These are phyloP conservation scores for Leishmania braziliensis DNA, from an alignment of 208 protist species.

Conservation along the genomic window DNA sequence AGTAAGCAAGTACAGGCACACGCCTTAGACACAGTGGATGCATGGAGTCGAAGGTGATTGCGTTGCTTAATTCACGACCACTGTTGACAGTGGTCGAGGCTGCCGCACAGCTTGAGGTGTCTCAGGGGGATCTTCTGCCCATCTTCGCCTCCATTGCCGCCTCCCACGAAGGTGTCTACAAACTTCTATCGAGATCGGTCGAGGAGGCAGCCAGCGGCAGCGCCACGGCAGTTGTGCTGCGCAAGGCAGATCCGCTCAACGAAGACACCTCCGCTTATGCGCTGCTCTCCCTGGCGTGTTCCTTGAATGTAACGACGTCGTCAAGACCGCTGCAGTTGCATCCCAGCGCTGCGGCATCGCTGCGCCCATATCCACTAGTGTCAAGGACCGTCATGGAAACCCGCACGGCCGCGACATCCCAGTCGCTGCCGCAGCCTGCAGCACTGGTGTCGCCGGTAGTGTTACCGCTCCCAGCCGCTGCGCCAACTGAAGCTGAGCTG, in stretches of 20 bases:
- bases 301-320: conserved; percentile 5
- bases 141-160: conserved; percentile 12
- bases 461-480: background rate
- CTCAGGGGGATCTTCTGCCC: background rate
- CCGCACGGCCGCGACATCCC: background rate
- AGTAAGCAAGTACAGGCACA: background rate
- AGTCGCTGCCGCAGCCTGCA: background rate
- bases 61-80: conserved; percentile 13
- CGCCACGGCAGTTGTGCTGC: conserved; percentile 10
- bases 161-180: conserved; percentile 8
- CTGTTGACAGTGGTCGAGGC: conserved; percentile 28
- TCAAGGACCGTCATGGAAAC: conserved; percentile 20
- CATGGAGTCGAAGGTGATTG: conserved; percentile 27
- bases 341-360: background rate
- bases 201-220: conserved; percentile 19
- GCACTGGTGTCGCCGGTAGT: background rate
- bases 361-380: conserved; percentile 26
- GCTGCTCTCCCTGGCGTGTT: conserved; percentile 16
- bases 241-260: background rate
- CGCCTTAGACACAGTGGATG: background rate
- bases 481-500: background rate
- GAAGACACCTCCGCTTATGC: conserved; percentile 2
- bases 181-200: conserved; percentile 2
- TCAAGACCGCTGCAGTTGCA: conserved; percentile 6
- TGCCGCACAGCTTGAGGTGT: background rate